phyloP scores from a whole-genome alignment of 2,329 filamentous ascomycete species.

The Ilyonectria robusta region DNA sequence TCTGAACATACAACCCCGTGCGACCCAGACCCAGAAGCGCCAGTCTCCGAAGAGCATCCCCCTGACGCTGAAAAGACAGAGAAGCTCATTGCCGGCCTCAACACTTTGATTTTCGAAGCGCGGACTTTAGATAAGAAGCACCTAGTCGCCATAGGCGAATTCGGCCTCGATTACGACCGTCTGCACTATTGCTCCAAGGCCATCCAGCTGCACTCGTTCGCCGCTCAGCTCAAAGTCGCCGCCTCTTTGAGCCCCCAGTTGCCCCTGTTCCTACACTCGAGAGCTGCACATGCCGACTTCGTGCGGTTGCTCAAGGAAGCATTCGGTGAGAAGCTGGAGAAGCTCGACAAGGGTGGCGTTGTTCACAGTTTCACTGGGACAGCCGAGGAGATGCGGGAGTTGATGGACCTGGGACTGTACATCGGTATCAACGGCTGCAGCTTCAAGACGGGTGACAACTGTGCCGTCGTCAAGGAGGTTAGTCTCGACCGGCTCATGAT shows the following conservation, averaged over 20 bases:
- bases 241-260: conserved; percentile 78
- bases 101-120: conserved; percentile 72
- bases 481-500: conserved; percentile 88
- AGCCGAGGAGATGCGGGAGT: conserved; percentile 83
- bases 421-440: conserved; percentile 98
- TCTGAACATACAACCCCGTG: conserved; percentile 66
- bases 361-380: conserved; percentile 98
- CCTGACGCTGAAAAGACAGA: conserved; percentile 61
- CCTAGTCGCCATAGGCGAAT: conserved; percentile 90
- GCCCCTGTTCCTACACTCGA: conserved; percentile 92
- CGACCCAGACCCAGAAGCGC: conserved; percentile 65
- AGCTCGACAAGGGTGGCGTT: conserved; percentile 81
- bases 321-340: conserved; percentile 72
- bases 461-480: conserved; percentile 85
- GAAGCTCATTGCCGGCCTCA: conserved; percentile 72
- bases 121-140: conserved; percentile 58
- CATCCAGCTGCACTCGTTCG: conserved; percentile 88
- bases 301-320: conserved; percentile 75
- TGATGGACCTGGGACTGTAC: conserved; percentile 86
- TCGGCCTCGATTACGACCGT: conserved; percentile 96
- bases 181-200: conserved; percentile 85
- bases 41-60: conserved; percentile 63
- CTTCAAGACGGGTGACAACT: conserved; percentile 93
- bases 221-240: conserved; percentile 84
- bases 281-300: conserved; percentile 90